Evolutionary conservation across 352 stramenopile genomes (phyloP).

Genomic region (Thraustotheca clavata): DNA sequence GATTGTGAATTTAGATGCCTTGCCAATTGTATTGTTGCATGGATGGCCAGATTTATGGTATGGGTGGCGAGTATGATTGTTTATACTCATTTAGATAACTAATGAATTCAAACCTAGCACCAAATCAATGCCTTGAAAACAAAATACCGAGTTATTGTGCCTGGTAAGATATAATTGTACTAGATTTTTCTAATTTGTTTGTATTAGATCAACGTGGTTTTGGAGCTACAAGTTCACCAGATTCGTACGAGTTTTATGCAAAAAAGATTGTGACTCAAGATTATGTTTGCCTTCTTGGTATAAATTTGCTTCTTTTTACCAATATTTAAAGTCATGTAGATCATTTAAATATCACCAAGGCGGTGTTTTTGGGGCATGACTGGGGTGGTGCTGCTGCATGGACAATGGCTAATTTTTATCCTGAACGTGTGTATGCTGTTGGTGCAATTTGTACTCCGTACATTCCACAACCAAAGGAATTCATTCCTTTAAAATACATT

Average conservation of each 20-base stretch:
- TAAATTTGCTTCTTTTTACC: neutral
- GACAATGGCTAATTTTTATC: constrained; percentile 59
- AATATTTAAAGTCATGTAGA: constrained; percentile 27
- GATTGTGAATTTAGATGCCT: constrained; percentile 24
- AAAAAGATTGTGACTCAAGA: neutral
- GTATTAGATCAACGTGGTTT: constrained; percentile 38
- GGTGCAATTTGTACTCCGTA: constrained; percentile 49
- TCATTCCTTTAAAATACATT: neutral
- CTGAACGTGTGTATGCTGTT: constrained; percentile 40
- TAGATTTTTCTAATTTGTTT: too few relatives aligned
- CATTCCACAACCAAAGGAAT: too few relatives aligned
- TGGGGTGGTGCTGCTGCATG: constrained; percentile 55
- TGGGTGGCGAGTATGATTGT: constrained; percentile 36
- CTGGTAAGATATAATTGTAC: constrained; percentile 19
- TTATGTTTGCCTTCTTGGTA: constrained; percentile 7
- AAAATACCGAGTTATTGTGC: constrained; percentile 49
- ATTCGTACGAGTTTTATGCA: neutral
- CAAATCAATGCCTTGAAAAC: constrained; percentile 39
- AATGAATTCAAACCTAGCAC: constrained; percentile 26
- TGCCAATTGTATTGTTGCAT: constrained; percentile 47
- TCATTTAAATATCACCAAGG: constrained; percentile 43
- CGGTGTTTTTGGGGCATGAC: constrained; percentile 62
- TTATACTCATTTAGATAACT: neutral
- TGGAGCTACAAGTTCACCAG: constrained; percentile 22
- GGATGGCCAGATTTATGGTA: constrained; percentile 56